Evolutionary conservation across 1,284 basidiomycete species (phyloP), one percentile per base, ranked within the genome.

Genomic region (Pterulicium gracile): DNA sequence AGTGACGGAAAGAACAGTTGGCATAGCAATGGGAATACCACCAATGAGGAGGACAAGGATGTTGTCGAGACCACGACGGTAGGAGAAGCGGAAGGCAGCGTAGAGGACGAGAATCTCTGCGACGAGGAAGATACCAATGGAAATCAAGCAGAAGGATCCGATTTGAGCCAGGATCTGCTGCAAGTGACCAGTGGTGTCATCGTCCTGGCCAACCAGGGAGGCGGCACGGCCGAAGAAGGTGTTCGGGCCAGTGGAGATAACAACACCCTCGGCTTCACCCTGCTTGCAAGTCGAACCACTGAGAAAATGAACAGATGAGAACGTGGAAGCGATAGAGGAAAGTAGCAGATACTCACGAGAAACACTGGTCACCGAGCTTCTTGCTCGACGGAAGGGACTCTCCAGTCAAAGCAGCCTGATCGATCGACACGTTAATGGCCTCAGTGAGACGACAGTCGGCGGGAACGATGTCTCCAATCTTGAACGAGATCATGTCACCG

Each of bases 21-120:
- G 93, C 92, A 97, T 95, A 63, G 92, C 93, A 70, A 96, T 96
- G 61, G 94, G 94, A 61, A 97, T 96, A 78, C 93, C 93, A 77
- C 93, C 90, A 70, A 97, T 96, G 77, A 97, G 77, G 64, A 96
- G 87, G 56, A 96, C 91, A 43, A 96, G 79, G 69, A 96, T 93
- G 75, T 93, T 88, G 76, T 97, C 83, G 56, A 97, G 84, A 73
- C 93, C 93, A 54, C 83, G 84, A 61, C 93, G 90, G 75, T 98
- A 98, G 44, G 60, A 66, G 76, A 88, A 95, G 49, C 73, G 74
- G 85, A 88, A 94, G 42, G 79, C 85, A 47, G 88, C 85, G 64
- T 94, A 94, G 49, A 94, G 75, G 55, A 88, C 79, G 62, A 92
- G 72, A 52, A 94, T 93, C 67, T 94, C 90, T 44, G 88, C 85